Percentiles rank a stretch among this genome's conserved stretches.
Conservation (phyloP, 148 eudicot species). For the Pharnaceum exiguum region DNA sequence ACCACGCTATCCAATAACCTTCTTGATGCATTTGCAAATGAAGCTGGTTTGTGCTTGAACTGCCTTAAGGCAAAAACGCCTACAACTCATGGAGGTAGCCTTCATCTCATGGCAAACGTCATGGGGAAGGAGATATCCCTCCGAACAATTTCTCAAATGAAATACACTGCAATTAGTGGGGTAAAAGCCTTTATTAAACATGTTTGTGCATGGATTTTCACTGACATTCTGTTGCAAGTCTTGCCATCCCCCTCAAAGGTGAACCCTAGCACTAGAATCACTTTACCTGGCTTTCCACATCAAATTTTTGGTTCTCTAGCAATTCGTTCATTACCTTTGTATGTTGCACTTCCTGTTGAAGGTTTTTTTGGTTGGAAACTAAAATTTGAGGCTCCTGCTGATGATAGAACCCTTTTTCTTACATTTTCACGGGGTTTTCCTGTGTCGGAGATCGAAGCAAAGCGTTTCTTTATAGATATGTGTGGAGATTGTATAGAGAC, state of each 20-base stretch:
- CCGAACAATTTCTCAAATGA: constrained; percentile 3
- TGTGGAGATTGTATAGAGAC: constrained; percentile 33
- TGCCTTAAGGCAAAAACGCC: constrained; percentile 16
- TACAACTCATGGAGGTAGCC: constrained; percentile 11
- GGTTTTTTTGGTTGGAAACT: constrained; percentile 24
- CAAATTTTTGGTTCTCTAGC: constrained; percentile 20
- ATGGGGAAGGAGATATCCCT: constrained; percentile 17
- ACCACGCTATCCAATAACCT: constrained; percentile 4
- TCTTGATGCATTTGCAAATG: constrained; percentile 26
- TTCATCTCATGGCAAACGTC: constrained; percentile 10
- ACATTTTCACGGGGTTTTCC: constrained; percentile 40
- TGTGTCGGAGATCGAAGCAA: constrained; percentile 23
- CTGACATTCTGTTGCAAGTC: constrained; percentile 28
- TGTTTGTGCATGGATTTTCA: constrained; percentile 30
- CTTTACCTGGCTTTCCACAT: constrained; percentile 23
- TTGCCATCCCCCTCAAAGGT: neutral
- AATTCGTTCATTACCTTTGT: constrained; percentile 5
- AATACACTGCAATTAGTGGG: constrained; percentile 29
- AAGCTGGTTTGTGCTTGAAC: constrained; percentile 24
- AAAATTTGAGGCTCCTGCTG: constrained; percentile 16
- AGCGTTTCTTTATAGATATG: constrained; percentile 15
- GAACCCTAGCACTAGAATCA: neutral
- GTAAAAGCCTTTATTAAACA: constrained; percentile 19
- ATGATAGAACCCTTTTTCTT: constrained; percentile 33
- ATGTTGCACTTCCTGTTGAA: neutral